Evolutionary conservation across 1,284 basidiomycete genomes (phyloP), one percentile per base, ranked within the genome.

Genomic region (Taiwanofungus camphoratus): DNA sequence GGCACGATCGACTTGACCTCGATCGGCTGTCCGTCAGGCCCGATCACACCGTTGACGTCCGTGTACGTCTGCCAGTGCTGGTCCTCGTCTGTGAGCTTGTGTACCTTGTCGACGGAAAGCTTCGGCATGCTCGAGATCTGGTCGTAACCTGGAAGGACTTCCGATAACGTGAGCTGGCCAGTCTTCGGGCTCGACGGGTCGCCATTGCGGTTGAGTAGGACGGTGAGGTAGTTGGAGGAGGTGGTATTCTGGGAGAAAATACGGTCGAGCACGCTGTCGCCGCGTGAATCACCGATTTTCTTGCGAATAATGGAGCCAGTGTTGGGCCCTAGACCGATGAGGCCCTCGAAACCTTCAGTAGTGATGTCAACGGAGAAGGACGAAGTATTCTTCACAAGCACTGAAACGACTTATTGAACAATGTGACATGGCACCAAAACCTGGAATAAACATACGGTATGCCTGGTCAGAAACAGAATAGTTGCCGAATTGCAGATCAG

Each of bases 61-160:
- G 79, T 80, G 36, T 79, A 59, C 18, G 80, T 73, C 52, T 87
- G 82, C 86, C 85, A 89, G 61, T 88, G 86, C 60, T 89, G 86
- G 55, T 85, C 82, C 61, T 59, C 55, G 52, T 63, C 50, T 31
- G 80, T 63, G 27, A 81, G 62, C 47, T 66, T 67, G 50, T 74
- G 72, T 24, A 82, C 82, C 33, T 71, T 77, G 52, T 82, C 75
- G n/a, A 89, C 74, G 44, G 74, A 65, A 31, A 88, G 66, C 56
- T 84, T 73, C 2, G 82, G 74, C 69, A 79, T 78, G 45, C 48
- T 71, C 2, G 71, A 68, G 47, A 88, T 74, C 51, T 76, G 76
- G 56, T 78, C 75, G 49, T 74, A 83, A 2, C 74, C 76, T 2
- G 77, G 62, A 0, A 79, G 66, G 34, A 70, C 39, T 43, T 79